These are phyloP conservation scores for Mucor circinelloides DNA, from an alignment of 371 early-diverging fungal species.

Conservation along the genomic window DNA sequence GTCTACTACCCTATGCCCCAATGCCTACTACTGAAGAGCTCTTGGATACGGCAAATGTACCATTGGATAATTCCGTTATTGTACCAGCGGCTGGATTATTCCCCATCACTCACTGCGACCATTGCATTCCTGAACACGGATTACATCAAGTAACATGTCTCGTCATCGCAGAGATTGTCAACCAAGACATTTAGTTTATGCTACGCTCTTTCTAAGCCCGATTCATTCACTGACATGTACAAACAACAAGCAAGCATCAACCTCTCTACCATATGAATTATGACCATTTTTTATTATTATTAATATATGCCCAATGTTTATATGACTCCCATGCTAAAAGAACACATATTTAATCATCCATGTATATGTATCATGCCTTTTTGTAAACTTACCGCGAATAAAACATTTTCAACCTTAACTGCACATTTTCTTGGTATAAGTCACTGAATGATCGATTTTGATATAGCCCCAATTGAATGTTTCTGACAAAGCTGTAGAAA, in stretches of 20 bases:
- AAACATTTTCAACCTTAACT: constrained; percentile 6
- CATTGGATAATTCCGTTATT: background rate
- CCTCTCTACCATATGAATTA: background rate
- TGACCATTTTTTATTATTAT: background rate
- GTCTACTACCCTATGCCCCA: background rate
- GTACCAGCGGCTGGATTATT: background rate
- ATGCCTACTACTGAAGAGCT: background rate
- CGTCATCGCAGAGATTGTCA: background rate
- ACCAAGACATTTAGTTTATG: background rate
- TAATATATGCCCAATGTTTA: background rate
- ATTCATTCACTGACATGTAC: background rate
- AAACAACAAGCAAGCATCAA: background rate
- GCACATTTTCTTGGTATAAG: constrained; percentile 5
- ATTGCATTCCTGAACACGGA: constrained; percentile 28
- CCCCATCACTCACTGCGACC: constrained; percentile 26
- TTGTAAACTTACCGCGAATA: constrained; percentile 7
- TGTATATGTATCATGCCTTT: background rate
- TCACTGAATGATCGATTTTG: background rate
- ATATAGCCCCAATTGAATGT: constrained; percentile 69
- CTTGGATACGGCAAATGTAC: background rate
- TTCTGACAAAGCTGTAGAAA: constrained; percentile 87
- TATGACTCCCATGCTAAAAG: background rate
- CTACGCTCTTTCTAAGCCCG: background rate
- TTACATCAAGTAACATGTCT: constrained; percentile 23
- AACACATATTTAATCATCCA: background rate